phyloP scores from a whole-genome alignment of 148 eudicot genomes.

The Amaranthus cruentus region DNA sequence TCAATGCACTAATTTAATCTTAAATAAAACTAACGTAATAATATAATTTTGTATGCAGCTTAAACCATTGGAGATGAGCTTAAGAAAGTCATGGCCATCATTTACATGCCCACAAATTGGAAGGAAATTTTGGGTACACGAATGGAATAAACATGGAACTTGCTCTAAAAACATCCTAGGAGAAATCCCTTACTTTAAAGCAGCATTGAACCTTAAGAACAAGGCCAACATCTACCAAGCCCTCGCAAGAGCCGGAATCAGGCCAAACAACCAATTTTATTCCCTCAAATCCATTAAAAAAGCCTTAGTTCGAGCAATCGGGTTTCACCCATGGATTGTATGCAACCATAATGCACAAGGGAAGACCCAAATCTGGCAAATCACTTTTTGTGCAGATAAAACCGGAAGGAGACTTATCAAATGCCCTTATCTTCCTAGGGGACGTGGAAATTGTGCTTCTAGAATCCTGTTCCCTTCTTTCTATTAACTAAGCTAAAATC shows the following conservation, averaged over 20 bases:
- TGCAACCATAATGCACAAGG: conserved; percentile 36
- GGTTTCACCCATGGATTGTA: conserved; percentile 34
- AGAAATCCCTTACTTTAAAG: conserved; percentile 35
- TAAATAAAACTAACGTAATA: too few species aligned
- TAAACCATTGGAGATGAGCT: conserved; percentile 13
- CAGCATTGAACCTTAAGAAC: conserved; percentile 39
- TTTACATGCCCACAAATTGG: conserved; percentile 46
- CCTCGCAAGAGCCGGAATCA: conserved; percentile 39
- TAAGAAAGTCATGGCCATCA: conserved; percentile 47
- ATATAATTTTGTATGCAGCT: conserved; percentile 8
- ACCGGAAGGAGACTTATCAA: conserved; percentile 29
- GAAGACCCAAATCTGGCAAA: conserved; percentile 31
- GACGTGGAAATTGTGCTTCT: conserved; percentile 34
- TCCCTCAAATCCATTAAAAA: conserved; percentile 28
- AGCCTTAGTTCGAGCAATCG: conserved; percentile 21
- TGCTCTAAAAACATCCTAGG: conserved; percentile 43
- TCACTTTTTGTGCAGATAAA: conserved; percentile 34
- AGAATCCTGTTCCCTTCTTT: conserved; percentile 48
- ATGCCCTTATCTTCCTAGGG: conserved; percentile 35
- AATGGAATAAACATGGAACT: conserved; percentile 57
- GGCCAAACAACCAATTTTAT: conserved; percentile 31
- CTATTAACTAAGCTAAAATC: conserved; percentile 12
- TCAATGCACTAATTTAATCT: too few species aligned
- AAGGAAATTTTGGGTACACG: conserved; percentile 48
- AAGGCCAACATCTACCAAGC: conserved; percentile 32